These are phyloP conservation scores for Leccinum griseonigrum DNA, from an alignment of 1,284 basidiomycete genomes.

Conservation along the genomic window DNA sequence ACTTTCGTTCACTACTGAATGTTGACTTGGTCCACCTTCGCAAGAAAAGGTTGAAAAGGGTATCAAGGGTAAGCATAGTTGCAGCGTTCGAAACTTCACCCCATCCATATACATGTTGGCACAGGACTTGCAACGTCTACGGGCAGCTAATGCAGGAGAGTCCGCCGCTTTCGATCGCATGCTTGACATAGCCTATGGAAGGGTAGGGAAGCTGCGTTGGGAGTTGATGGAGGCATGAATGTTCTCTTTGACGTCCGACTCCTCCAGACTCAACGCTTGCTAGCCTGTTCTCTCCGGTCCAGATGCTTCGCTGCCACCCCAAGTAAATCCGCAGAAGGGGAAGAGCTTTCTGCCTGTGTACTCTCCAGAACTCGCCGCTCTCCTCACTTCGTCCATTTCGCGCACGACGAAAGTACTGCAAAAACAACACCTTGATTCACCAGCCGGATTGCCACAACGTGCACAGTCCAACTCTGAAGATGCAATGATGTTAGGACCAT, in stretches of 20 bases:
- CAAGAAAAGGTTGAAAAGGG: constrained; percentile 45
- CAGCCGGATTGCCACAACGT: constrained; percentile 55
- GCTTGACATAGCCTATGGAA: constrained; percentile 77
- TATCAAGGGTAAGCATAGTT: constrained; percentile 44
- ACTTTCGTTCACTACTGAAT: constrained; percentile 43
- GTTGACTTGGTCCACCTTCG: constrained; percentile 33
- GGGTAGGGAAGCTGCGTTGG: constrained; percentile 65
- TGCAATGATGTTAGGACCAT: constrained; percentile 55
- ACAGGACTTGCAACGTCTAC: constrained; percentile 57
- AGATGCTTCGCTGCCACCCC: constrained; percentile 37
- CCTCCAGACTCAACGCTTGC: constrained; percentile 6
- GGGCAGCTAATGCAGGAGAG: constrained; percentile 56
- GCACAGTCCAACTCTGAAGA: constrained; percentile 59
- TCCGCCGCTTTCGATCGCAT: constrained; percentile 54
- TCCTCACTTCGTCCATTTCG: constrained; percentile 54
- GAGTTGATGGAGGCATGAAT: constrained; percentile 58
- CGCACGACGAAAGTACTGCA: constrained; percentile 46
- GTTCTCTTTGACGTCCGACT: constrained; percentile 1
- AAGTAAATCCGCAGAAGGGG: constrained; percentile 50
- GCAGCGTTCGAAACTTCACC: background rate
- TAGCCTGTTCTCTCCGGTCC: constrained; percentile 57
- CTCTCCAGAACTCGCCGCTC: constrained; percentile 56
- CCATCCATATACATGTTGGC: background rate
- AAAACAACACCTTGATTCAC: constrained; percentile 40
- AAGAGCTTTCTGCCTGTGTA: constrained; percentile 62